Conservation (phyloP, 257 asterid species). For the Nicotiana knightiana region DNA sequence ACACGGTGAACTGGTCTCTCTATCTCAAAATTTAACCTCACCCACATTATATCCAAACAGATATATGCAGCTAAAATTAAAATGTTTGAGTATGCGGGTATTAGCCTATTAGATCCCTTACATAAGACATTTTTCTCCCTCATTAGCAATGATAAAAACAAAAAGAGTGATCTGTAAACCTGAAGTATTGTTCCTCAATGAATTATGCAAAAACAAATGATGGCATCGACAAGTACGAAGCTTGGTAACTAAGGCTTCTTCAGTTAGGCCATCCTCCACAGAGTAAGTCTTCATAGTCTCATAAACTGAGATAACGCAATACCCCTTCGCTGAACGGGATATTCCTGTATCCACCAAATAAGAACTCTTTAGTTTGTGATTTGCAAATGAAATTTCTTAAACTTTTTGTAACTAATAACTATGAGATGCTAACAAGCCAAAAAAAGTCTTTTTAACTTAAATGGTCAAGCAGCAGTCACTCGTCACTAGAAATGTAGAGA, state of each 20-base stretch:
- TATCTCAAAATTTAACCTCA: conserved; percentile 1
- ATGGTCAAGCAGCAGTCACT: not conserved
- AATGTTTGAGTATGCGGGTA: not conserved
- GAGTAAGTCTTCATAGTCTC: conserved; percentile 97
- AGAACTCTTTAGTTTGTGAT: not conserved
- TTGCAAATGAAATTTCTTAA: not conserved
- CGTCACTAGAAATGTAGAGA: not conserved
- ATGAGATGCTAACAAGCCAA: not conserved
- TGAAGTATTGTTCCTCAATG: conserved; percentile 74
- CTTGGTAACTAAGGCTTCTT: conserved; percentile 91
- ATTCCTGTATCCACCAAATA: conserved; percentile 47
- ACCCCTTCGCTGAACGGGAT: conserved; percentile 95
- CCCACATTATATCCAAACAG: not conserved
- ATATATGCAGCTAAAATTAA: not conserved
- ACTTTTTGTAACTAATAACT: not conserved
- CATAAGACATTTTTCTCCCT: not conserved
- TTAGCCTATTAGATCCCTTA: not conserved
- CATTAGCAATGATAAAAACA: not conserved
- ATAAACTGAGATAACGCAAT: conserved; percentile 65
- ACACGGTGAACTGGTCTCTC: not conserved
- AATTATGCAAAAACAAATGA: conserved; percentile 77
- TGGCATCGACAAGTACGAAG: conserved; percentile 85
- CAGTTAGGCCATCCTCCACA: conserved; percentile 86
- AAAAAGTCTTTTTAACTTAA: not conserved
- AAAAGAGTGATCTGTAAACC: conserved; percentile 37